phyloP scores from a whole-genome alignment of 176 grass and related monocot genomes.

The Oryza brachyantha region DNA sequence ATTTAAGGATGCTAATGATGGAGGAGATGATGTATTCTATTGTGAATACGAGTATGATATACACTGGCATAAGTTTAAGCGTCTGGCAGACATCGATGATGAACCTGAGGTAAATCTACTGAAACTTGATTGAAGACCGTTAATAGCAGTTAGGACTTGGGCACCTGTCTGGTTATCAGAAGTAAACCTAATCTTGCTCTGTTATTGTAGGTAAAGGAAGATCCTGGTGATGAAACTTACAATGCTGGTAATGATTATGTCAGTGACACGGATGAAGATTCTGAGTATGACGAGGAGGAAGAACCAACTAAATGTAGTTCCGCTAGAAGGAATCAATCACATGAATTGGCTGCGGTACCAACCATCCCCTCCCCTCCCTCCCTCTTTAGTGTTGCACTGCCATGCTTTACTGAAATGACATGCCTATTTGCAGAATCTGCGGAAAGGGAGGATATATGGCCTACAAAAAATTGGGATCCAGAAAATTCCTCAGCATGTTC shows the following conservation, averaged over 20 bases:
- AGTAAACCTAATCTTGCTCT: not conserved
- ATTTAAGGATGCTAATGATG: constrained; percentile 63
- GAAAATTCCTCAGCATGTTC: constrained; percentile 73
- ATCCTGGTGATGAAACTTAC: constrained; percentile 49
- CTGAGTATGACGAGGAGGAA: constrained; percentile 68
- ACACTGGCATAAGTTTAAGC: constrained; percentile 98
- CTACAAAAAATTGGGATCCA: constrained; percentile 77
- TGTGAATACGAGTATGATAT: constrained; percentile 97
- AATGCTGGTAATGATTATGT: constrained; percentile 47
- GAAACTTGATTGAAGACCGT: constrained; percentile 1
- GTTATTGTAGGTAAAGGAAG: constrained; percentile 49
- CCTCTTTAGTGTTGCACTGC: constrained; percentile 5
- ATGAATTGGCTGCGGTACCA: constrained; percentile 66
- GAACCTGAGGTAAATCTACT: constrained; percentile 42
- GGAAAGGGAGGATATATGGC: constrained; percentile 78
- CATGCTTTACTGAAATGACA: constrained; percentile 29
- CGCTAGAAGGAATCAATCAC: constrained; percentile 34
- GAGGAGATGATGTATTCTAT: constrained; percentile 96
- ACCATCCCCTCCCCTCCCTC: not conserved
- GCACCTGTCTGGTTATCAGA: constrained; percentile 1
- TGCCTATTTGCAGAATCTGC: constrained; percentile 53
- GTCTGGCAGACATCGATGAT: constrained; percentile 72
- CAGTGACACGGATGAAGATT: constrained; percentile 60
- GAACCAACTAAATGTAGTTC: constrained; percentile 26
- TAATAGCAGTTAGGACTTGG: not conserved